Evolutionary conservation across 2,329 filamentous ascomycete species (phyloP).

Genomic region (Pseudocercospora vitis): DNA sequence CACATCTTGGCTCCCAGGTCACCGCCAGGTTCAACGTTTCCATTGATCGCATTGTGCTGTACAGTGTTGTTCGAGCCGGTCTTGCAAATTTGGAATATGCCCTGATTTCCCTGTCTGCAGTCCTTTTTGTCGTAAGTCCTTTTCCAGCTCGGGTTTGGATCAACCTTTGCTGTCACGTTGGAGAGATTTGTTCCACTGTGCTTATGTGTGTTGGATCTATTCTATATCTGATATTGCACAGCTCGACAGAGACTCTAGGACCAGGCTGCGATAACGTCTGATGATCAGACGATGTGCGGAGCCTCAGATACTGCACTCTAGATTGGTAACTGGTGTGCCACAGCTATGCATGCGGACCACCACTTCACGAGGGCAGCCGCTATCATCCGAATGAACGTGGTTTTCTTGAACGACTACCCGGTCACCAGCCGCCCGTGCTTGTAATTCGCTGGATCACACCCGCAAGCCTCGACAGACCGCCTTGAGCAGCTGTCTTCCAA

Average conservation of each 20-base stretch:
- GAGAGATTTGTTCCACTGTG: too few species aligned
- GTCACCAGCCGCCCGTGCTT: neutral
- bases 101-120: too few species aligned
- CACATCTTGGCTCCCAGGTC: constrained; percentile 12
- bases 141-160: too few species aligned
- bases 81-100: too few species aligned
- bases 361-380: neutral
- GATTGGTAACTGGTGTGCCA: neutral
- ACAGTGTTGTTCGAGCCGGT: too few species aligned
- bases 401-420: neutral
- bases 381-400: constrained; percentile 4
- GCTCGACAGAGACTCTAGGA: too few species aligned
- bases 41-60: neutral
- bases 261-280: too few species aligned
- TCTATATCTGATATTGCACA: too few species aligned
- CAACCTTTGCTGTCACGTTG: too few species aligned
- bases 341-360: neutral
- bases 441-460: neutral
- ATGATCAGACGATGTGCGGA: neutral
- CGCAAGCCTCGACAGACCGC: neutral
- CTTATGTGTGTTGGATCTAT: neutral
- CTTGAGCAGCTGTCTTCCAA: neutral
- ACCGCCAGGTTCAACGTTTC: constrained; percentile 8
- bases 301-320: neutral
- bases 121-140: too few species aligned